Evolutionary conservation across 2,329 filamentous ascomycete species (phyloP).

Genomic region (Aspergillus oerlinghausenensis): DNA sequence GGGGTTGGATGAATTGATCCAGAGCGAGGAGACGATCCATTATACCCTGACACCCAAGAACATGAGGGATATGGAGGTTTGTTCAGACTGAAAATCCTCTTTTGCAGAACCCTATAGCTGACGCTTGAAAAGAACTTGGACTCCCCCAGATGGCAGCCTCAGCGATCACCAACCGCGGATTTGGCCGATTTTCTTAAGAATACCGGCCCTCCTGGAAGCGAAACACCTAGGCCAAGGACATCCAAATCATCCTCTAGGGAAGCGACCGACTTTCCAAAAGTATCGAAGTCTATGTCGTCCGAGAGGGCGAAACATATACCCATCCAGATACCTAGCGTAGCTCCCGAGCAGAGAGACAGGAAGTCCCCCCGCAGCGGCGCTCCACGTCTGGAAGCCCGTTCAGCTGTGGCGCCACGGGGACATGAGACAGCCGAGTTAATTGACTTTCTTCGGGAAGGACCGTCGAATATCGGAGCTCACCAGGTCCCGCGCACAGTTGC

Average conservation of each 20-base stretch:
- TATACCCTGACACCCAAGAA: slow-evolving; percentile 76
- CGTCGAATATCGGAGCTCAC: slow-evolving; percentile 59
- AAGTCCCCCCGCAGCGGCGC: slow-evolving; percentile 19
- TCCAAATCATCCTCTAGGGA: slow-evolving; percentile 19
- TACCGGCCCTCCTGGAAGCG: slow-evolving; percentile 30
- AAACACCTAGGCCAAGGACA: slow-evolving; percentile 14
- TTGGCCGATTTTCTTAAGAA: slow-evolving; percentile 37
- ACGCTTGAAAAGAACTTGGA: slow-evolving; percentile 27
- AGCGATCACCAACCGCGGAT: slow-evolving; percentile 32
- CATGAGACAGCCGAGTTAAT: slow-evolving; percentile 81
- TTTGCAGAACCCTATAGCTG: background rate
- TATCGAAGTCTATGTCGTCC: slow-evolving; percentile 18
- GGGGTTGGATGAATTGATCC: slow-evolving; percentile 73
- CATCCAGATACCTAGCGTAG: slow-evolving; percentile 14
- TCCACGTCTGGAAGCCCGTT: slow-evolving; percentile 64
- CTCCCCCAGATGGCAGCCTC: slow-evolving; percentile 27
- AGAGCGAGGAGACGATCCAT: slow-evolving; percentile 76
- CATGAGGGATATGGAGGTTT: slow-evolving; percentile 71
- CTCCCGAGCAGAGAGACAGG: slow-evolving; percentile 18
- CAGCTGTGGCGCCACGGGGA: slow-evolving; percentile 58
- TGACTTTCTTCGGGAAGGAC: slow-evolving; percentile 89
- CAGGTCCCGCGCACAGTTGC: slow-evolving; percentile 79
- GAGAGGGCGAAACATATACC: slow-evolving; percentile 23
- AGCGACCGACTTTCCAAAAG: slow-evolving; percentile 12
- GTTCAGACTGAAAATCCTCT: slow-evolving; percentile 22